These are phyloP conservation scores for Cladosporium sp. DNA, from an alignment of 2,329 filamentous ascomycete genomes.

Conservation along the genomic window DNA sequence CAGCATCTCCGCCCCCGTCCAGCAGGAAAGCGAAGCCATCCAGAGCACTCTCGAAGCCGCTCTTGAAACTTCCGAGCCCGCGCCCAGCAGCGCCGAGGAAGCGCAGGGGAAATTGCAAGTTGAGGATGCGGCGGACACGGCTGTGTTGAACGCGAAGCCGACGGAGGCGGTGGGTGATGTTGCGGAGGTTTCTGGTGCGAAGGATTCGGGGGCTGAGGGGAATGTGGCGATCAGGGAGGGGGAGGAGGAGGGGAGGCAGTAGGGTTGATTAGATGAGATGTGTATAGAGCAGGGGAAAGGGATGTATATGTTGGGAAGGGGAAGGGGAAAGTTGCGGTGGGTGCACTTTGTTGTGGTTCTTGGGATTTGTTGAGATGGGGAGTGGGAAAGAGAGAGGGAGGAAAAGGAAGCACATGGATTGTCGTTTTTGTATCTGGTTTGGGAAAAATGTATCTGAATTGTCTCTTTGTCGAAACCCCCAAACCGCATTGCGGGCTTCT, in stretches of 20 bases:
- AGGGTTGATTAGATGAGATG: neutral
- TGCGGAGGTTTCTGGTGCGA: conserved; percentile 16
- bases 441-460: no score
- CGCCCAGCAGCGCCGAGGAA: conserved; percentile 19
- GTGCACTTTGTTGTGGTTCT: no score
- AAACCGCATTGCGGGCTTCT: no score
- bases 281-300: no score
- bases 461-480: no score
- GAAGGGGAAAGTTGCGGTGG: no score
- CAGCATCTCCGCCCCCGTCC: conserved; percentile 14
- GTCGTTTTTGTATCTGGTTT: no score
- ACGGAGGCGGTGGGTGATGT: conserved; percentile 3
- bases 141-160: conserved; percentile 26
- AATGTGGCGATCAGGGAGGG: conserved; percentile 31
- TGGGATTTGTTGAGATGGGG: no score
- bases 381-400: no score
- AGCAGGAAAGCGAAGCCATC: conserved; percentile 8
- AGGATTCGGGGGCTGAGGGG: conserved; percentile 27
- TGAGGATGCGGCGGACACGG: conserved; percentile 11
- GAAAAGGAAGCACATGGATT: no score
- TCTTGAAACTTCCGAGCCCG: conserved; percentile 14
- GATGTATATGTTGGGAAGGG: no score
- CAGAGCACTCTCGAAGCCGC: conserved; percentile 22
- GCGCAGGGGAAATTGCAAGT: conserved; percentile 14
- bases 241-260: conserved; percentile 15